A percentile compares a stretch with the other conserved stretches of the same genome.
phyloP scores from a whole-genome alignment of 2,329 filamentous ascomycete genomes.

The Calonectria naviculata region DNA sequence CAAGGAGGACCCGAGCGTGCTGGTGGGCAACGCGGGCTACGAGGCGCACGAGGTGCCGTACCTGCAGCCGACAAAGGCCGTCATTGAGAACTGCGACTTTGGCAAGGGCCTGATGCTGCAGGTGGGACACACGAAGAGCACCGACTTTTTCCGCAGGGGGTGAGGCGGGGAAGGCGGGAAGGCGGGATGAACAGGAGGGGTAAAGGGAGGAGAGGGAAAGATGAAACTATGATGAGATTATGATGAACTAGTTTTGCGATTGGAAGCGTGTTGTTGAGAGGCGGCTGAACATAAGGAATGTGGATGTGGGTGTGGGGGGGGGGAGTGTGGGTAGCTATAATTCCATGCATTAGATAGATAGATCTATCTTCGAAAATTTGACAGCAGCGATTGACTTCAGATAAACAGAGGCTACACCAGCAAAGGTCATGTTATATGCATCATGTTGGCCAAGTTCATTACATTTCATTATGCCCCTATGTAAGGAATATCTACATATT shows the following conservation, averaged over 20 bases:
- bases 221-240: neutral
- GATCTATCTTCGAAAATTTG: too few relatives aligned
- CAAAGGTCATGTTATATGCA: too few relatives aligned
- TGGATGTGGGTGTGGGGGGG: too few relatives aligned
- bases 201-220: too few relatives aligned
- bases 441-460: neutral
- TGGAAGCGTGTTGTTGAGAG: too few relatives aligned
- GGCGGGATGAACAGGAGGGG: too few relatives aligned
- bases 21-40: neutral
- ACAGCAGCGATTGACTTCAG: too few relatives aligned
- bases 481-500: neutral
- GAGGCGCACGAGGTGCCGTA: neutral
- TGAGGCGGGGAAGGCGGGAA: neutral
- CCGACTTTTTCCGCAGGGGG: neutral
- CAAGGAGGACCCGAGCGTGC: neutral
- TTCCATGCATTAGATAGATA: too few relatives aligned
- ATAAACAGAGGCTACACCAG: too few relatives aligned
- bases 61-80: neutral
- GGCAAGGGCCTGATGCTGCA: neutral
- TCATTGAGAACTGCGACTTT: constrained; percentile 2
- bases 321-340: too few relatives aligned
- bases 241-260: neutral
- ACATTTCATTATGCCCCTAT: neutral
- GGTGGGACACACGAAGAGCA: neutral
- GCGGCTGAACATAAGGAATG: too few relatives aligned